A percentile compares a stretch with the other conserved stretches of the same genome.
These are phyloP conservation scores for Phytophthora tentaculata DNA, from an alignment of 352 stramenopile species.

Conservation along the genomic window DNA sequence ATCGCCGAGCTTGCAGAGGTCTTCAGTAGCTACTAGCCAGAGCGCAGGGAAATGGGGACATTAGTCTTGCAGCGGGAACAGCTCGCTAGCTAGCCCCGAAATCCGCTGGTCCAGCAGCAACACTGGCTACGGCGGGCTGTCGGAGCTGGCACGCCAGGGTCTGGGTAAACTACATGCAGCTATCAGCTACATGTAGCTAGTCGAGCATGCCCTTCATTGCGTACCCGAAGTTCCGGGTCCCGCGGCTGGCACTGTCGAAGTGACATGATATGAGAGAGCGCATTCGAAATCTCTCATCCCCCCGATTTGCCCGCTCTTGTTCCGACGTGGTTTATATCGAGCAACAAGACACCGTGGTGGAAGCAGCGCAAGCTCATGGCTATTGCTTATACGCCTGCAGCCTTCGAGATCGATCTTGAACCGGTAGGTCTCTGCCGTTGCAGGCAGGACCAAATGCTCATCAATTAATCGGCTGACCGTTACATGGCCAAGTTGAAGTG, in stretches of 20 bases:
- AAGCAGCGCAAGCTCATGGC: not conserved
- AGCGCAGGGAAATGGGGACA: not conserved
- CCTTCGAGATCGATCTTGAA: not conserved
- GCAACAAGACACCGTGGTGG: not conserved
- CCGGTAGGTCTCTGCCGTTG: constrained; percentile 10
- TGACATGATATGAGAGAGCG: constrained; percentile 20
- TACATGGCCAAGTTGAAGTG: constrained; percentile 31
- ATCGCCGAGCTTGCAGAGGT: constrained; percentile 15
- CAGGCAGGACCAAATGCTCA: not conserved
- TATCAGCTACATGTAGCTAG: not conserved
- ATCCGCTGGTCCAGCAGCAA: not conserved
- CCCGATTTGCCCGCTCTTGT: constrained; percentile 21
- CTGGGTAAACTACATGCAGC: not conserved
- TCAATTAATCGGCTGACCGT: too few relatives aligned
- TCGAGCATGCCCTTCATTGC: too few relatives aligned
- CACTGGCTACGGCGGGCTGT: not conserved
- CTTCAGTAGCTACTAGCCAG: constrained; percentile 5
- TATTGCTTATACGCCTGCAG: not conserved
- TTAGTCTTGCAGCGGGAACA: too few relatives aligned
- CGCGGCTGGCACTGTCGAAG: constrained; percentile 13
- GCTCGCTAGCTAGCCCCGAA: not conserved
- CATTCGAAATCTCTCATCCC: constrained; percentile 24
- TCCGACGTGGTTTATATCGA: constrained; percentile 17
- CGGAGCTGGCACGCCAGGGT: not conserved
- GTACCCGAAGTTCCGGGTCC: too few relatives aligned